Percentiles rank a stretch among this genome's conserved stretches.
phyloP scores from a whole-genome alignment of 2,329 filamentous ascomycete genomes.

The Leptosphaerulina australis region DNA sequence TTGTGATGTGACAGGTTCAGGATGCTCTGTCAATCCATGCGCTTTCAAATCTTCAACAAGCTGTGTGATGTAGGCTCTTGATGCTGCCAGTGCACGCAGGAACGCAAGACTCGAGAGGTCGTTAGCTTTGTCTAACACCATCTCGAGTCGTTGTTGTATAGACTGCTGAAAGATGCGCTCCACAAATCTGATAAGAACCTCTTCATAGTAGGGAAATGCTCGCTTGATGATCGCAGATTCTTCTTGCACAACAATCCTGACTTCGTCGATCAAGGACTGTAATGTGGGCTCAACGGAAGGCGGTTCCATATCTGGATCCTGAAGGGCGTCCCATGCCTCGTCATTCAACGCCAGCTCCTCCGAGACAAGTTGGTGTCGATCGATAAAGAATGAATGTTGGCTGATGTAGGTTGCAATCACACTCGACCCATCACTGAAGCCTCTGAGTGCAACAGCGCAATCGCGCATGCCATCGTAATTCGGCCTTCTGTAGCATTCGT shows the following conservation, averaged over 20 bases:
- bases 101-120: constrained; percentile 92
- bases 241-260: constrained; percentile 93
- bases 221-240: constrained; percentile 96
- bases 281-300: constrained; percentile 90
- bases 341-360: constrained; percentile 79
- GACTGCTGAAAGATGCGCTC: constrained; percentile 98
- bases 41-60: constrained; percentile 92
- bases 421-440: constrained; percentile 94
- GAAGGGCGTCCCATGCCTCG: constrained; percentile 84
- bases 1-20: constrained; percentile 85
- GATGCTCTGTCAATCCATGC: constrained; percentile 93
- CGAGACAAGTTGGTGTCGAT: constrained; percentile 86
- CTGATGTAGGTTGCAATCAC: constrained; percentile 97
- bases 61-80: constrained; percentile 83
- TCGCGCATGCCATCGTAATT: constrained; percentile 99
- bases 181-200: constrained; percentile 88
- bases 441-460: constrained; percentile 88
- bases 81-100: constrained; percentile 86
- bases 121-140: constrained; percentile 93
- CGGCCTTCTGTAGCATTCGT: constrained; percentile 92
- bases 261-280: constrained; percentile 90
- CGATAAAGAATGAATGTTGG: constrained; percentile 99
- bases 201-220: constrained; percentile 95
- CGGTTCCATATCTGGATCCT: constrained; percentile 91
- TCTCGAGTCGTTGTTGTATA: constrained; percentile 92